Evolutionary conservation across 768 basidiomycete species (phyloP).

Genomic region (Pleurotus cornucopiae): DNA sequence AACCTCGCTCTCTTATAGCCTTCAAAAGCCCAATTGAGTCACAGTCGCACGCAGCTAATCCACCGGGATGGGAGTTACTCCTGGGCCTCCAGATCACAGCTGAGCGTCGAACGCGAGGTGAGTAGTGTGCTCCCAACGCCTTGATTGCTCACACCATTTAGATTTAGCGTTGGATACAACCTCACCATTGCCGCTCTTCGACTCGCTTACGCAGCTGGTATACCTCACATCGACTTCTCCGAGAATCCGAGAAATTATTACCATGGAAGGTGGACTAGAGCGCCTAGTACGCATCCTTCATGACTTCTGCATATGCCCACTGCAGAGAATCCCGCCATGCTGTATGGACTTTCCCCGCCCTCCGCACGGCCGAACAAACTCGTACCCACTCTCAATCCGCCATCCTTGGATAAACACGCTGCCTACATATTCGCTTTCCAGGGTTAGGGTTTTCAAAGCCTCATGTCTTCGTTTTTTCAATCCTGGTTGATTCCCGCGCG

Average conservation of each 20-base stretch:
- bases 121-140: slow-evolving; percentile 23
- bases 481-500: no score
- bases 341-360: slow-evolving; percentile 77
- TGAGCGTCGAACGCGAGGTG: slow-evolving; percentile 50
- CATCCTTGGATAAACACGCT: slow-evolving; percentile 73
- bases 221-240: slow-evolving; percentile 97
- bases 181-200: slow-evolving; percentile 69
- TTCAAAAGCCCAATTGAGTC: no score
- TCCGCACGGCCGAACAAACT: slow-evolving; percentile 51
- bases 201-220: slow-evolving; percentile 92
- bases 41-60: no score
- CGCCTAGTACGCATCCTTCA: slow-evolving; percentile 89
- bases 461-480: no score
- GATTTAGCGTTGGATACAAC: slow-evolving; percentile 47
- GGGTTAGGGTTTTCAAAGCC: neutral
- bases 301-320: slow-evolving; percentile 81
- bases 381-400: slow-evolving; percentile 61
- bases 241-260: slow-evolving; percentile 97
- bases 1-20: no score
- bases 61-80: no score
- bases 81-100: no score
- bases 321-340: slow-evolving; percentile 69
- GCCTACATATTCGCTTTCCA: slow-evolving; percentile 94
- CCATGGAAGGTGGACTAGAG: slow-evolving; percentile 95
- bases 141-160: neutral